Evolutionary conservation across 441 rosid species (phyloP), one percentile per base, ranked within the genome.

Genomic region (Gossypium schwendimanii): DNA sequence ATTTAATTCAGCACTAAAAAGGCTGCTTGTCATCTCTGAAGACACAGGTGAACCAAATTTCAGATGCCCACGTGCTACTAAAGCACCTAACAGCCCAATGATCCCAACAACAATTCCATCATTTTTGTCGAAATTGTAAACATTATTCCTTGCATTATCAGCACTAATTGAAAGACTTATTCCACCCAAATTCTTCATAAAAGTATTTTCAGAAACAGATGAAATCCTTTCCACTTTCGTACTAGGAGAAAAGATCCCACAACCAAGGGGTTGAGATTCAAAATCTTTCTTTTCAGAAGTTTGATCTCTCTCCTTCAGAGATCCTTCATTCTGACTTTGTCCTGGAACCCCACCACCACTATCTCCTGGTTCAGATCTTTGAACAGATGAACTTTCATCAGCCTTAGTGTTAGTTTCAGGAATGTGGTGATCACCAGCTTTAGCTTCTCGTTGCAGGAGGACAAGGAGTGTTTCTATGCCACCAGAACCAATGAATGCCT

Each of bases 391-490:
- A 78, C 73, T 67, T 68, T 75, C 74, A 71, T 80, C 83, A 78
- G 70, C 78, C 77, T 72, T 79, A 62, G 57, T 74, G 66, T 9
- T 71, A 55, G 78, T 66, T 74, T 83, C 92, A 65, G 75, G 75
- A 83, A 85, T 66, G 70, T 68, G 68, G 57, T 75, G 77, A 72
- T 96, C 96, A 33, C 98, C 96, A 84, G 84, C 85, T 86, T 94
- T 93, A 69, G 94, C 98, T 88, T 96, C 98, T 72, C 88, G 87
- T 76, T 96, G 99, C 82, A 96, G 86, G 79, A 96, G 81, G 76
- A 96, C 97, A 79, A 96, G 98, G 78, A 96, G 95, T 55, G 95
- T 91, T 83, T 96, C 99, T 84, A 94, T 84, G 73, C 99, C 99
- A 78, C 97, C 99, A 58, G 91, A 85, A 80, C 82, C 77, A 75